Percentiles rank a stretch among this genome's conserved stretches.
Evolutionary conservation across 1,139 yeast genomes (phyloP).

Genomic region (Debaryomyces nepalensis): DNA sequence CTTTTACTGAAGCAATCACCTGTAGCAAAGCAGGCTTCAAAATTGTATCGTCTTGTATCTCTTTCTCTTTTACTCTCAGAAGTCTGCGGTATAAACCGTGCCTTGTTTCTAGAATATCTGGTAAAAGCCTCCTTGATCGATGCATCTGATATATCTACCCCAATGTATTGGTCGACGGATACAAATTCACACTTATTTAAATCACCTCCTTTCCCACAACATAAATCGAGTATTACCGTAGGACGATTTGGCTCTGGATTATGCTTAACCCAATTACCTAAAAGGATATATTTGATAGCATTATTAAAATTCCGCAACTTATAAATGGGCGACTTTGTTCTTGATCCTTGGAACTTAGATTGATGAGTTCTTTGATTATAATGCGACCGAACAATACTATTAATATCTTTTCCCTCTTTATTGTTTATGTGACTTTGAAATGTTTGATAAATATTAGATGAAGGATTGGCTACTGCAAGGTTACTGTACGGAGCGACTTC

Average conservation of each 20-base stretch:
- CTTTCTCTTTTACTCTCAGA: conserved; percentile 35
- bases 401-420: conserved; percentile 42
- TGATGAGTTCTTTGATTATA: conserved; percentile 84
- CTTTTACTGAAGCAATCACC: conserved; percentile 86
- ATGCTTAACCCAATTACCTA: conserved; percentile 63
- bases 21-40: conserved; percentile 81
- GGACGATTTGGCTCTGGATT: conserved; percentile 51
- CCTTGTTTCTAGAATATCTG: conserved; percentile 59
- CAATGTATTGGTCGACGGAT: conserved; percentile 75
- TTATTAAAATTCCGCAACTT: conserved; percentile 88
- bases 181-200: conserved; percentile 85
- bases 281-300: conserved; percentile 85
- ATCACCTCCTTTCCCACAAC: conserved; percentile 99
- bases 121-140: conserved; percentile 84
- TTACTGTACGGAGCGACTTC: conserved; percentile 38
- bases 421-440: conserved; percentile 47
- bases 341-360: conserved; percentile 59
- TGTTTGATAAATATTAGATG: conserved; percentile 38
- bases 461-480: conserved; percentile 37
- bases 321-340: conserved; percentile 83
- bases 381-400: conserved; percentile 75
- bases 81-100: conserved; percentile 38
- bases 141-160: conserved; percentile 89
- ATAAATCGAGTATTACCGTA: conserved; percentile 68
- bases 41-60: conserved; percentile 53